phyloP scores from a whole-genome alignment of 805 yeast species.

The Kazachstania bromeliacearum region DNA sequence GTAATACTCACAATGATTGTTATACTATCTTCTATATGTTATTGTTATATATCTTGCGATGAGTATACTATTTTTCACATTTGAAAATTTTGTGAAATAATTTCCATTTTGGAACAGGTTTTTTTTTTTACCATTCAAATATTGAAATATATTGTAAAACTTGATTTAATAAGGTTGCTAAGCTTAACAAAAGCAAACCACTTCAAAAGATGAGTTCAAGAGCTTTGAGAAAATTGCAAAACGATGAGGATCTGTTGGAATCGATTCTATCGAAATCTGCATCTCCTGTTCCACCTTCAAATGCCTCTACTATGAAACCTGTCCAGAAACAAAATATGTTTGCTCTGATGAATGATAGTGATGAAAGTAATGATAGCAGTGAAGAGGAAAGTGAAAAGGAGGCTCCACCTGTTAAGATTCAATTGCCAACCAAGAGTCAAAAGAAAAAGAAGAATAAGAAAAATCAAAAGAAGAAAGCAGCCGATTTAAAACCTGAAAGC shows the following conservation, averaged over 20 bases:
- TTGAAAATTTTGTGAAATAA: no score
- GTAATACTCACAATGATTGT: no score
- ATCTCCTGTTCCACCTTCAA: not conserved
- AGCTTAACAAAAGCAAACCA: no score
- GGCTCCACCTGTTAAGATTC: conserved; percentile 8
- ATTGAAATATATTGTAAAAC: no score
- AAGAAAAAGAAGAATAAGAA: conserved; percentile 22
- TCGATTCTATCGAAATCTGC: conserved; percentile 12
- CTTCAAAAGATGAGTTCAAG: conserved; percentile 27
- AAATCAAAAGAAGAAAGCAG: conserved; percentile 14
- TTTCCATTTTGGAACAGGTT: no score
- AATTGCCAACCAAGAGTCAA: conserved; percentile 9
- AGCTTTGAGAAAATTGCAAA: conserved; percentile 29
- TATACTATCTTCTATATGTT: no score
- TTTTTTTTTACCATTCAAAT: no score
- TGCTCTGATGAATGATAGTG: conserved; percentile 22
- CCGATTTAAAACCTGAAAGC: not conserved
- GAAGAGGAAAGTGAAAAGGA: conserved; percentile 7
- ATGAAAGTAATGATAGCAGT: conserved; percentile 9
- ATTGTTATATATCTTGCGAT: no score
- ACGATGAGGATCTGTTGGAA: conserved; percentile 23
- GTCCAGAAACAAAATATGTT: conserved; percentile 15
- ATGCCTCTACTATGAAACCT: conserved; percentile 4
- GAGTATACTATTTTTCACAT: no score
- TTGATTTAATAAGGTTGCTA: no score